phyloP scores from a whole-genome alignment of 805 yeast species.

The Lipomyces orientalis region DNA sequence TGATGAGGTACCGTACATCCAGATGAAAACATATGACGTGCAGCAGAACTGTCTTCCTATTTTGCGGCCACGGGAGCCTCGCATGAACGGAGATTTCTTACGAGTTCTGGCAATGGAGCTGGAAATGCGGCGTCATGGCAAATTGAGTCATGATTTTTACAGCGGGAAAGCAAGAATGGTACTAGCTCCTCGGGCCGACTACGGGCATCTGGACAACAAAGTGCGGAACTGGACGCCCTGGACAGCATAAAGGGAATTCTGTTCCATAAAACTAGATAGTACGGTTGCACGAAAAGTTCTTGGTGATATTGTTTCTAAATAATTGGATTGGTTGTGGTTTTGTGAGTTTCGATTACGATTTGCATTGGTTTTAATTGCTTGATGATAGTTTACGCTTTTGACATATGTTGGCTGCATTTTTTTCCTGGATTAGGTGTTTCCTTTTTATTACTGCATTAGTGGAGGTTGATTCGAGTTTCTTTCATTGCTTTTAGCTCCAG shows the following conservation, averaged over 20 bases:
- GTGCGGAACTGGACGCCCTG: background rate
- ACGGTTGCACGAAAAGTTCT: background rate
- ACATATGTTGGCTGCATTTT: background rate
- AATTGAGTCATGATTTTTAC: slow-evolving; percentile 43
- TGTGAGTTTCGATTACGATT: background rate
- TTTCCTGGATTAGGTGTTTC: background rate
- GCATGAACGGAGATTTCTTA: slow-evolving; percentile 46
- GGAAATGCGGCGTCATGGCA: slow-evolving; percentile 45
- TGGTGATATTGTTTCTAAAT: background rate
- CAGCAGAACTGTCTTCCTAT: slow-evolving; percentile 43
- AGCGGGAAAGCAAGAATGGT: slow-evolving; percentile 45
- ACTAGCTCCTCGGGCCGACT: slow-evolving; percentile 42
- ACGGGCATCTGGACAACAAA: slow-evolving; percentile 28
- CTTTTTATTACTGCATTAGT: background rate
- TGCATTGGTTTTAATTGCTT: background rate
- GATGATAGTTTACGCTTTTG: background rate
- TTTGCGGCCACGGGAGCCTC: slow-evolving; percentile 44
- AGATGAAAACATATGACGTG: slow-evolving; percentile 43
- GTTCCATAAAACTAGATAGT: background rate
- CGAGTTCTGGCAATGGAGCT: slow-evolving; percentile 46
- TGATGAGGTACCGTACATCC: slow-evolving; percentile 27
- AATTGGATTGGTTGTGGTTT: background rate
- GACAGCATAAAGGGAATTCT: background rate
- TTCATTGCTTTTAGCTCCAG: background rate
- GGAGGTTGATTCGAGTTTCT: background rate